A percentile compares a stretch with the other conserved stretches of the same genome.
These are phyloP conservation scores for Protea cynaroides DNA, from an alignment of 164 flowering plant genomes.

Conservation along the genomic window DNA sequence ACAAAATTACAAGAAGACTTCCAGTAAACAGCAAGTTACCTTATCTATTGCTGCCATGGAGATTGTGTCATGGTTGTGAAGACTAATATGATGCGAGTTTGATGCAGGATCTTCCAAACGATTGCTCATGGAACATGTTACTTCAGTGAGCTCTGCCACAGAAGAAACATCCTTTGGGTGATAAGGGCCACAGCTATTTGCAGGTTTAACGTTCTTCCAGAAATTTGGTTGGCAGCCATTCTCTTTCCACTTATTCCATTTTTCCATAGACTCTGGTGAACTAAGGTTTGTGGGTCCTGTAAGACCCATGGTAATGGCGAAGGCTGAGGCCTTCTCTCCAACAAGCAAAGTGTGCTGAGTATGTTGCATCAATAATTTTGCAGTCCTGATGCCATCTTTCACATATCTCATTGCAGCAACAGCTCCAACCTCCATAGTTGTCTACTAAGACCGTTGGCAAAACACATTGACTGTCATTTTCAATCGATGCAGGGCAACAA, in stretches of 20 bases:
- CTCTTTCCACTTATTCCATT: conserved; percentile 81
- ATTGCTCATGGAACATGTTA: conserved; percentile 27
- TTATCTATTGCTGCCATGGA: conserved; percentile 90
- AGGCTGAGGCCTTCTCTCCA: conserved; percentile 81
- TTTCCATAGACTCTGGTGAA: conserved; percentile 63
- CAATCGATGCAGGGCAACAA: conserved; percentile 4
- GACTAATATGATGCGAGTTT: conserved; percentile 34
- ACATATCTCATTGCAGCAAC: conserved; percentile 94
- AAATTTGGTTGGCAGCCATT: conserved; percentile 86
- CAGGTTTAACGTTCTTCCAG: conserved; percentile 66
- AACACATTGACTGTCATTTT: conserved; percentile 14
- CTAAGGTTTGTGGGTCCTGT: conserved; percentile 93
- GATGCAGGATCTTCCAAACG: conserved; percentile 18
- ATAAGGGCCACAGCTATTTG: conserved; percentile 79
- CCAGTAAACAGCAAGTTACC: conserved; percentile 33
- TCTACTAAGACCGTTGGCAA: conserved; percentile 60
- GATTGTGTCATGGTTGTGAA: conserved; percentile 81
- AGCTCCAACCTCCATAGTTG: conserved; percentile 97
- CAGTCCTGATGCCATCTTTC: conserved; percentile 86
- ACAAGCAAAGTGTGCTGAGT: conserved; percentile 88
- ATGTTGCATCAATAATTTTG: conserved; percentile 79
- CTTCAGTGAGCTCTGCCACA: conserved; percentile 8
- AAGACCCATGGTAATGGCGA: conserved; percentile 95
- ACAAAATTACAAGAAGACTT: neutral
- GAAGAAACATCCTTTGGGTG: conserved; percentile 26